These are phyloP conservation scores for Scheffersomyces cryptocercus DNA, from an alignment of 1,139 yeast genomes.

Conservation along the genomic window DNA sequence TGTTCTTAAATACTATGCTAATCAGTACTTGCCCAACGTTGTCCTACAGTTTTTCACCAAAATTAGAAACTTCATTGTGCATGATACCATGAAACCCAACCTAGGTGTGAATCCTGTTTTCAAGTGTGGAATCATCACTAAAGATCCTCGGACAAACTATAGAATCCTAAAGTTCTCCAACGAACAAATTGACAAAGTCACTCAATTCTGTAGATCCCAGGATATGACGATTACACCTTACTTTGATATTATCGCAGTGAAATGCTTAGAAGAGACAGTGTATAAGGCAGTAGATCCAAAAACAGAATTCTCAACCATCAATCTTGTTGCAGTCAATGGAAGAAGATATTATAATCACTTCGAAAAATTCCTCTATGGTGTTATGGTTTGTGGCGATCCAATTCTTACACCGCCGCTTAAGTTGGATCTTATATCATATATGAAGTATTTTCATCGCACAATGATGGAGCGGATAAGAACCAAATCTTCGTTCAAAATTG, in stretches of 20 bases:
- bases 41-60: not conserved
- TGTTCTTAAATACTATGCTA: not conserved
- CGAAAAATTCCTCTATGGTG: constrained; percentile 18
- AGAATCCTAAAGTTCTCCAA: constrained; percentile 11
- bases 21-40: not conserved
- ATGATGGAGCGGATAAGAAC: constrained; percentile 12
- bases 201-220: constrained; percentile 6
- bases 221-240: constrained; percentile 11
- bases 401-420: constrained; percentile 12
- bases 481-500: constrained; percentile 13
- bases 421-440: constrained; percentile 6
- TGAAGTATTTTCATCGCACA: constrained; percentile 15
- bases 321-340: constrained; percentile 11
- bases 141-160: constrained; percentile 5
- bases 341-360: constrained; percentile 11
- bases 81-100: not conserved
- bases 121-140: constrained; percentile 3
- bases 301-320: constrained; percentile 5
- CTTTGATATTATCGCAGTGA: constrained; percentile 9
- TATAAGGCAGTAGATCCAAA: constrained; percentile 4
- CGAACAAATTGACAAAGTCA: constrained; percentile 2
- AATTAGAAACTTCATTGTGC: not conserved
- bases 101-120: constrained; percentile 4
- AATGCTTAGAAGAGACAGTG: constrained; percentile 8
- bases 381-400: constrained; percentile 20